Evolutionary conservation across 768 basidiomycete genomes (phyloP).

Genomic region (Leccinum longicurvipes): DNA sequence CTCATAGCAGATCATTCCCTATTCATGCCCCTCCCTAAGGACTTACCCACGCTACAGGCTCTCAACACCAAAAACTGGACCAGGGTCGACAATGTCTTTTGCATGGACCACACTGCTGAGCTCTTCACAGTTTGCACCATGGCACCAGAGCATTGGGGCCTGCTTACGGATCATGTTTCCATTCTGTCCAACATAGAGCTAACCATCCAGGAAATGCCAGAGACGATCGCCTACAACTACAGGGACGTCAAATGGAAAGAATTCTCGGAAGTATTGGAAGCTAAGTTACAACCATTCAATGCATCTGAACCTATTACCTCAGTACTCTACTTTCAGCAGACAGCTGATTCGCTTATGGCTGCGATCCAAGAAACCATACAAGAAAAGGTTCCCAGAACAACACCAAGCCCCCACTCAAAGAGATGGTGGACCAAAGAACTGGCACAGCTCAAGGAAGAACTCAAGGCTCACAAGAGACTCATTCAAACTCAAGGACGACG

Average conservation of each 20-base stretch:
- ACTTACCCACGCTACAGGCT: slow-evolving; percentile 24
- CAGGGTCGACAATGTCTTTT: slow-evolving; percentile 36
- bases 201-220: neutral
- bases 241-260: neutral
- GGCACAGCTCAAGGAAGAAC: neutral
- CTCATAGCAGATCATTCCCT: slow-evolving; percentile 4
- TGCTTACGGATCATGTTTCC: neutral
- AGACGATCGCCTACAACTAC: neutral
- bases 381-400: neutral
- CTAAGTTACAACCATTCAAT: neutral
- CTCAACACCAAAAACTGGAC: slow-evolving; percentile 27
- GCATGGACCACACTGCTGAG: neutral
- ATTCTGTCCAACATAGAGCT: neutral
- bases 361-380: neutral
- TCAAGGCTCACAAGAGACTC: neutral
- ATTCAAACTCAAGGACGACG: neutral
- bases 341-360: neutral
- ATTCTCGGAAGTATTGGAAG: neutral
- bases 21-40: slow-evolving; percentile 28
- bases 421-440: neutral
- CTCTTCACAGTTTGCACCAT: neutral
- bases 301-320: neutral
- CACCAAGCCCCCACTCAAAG: neutral
- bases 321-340: neutral
- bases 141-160: neutral